Conservation (phyloP, 805 yeast genomes). For the Kuraishia borneana region DNA sequence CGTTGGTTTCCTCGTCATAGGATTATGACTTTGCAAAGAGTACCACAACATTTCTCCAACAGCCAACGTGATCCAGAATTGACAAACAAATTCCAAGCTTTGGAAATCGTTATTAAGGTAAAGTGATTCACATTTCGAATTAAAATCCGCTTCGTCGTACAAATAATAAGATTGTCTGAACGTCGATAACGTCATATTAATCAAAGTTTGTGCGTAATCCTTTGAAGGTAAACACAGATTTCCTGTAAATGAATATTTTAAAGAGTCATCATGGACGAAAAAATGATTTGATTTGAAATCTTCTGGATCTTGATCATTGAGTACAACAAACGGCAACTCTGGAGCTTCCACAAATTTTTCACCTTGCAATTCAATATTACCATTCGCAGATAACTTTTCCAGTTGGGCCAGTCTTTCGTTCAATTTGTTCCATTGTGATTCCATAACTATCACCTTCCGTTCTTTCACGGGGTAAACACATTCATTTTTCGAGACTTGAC, state of each 20-base stretch:
- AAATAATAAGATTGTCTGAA: conserved; percentile 13
- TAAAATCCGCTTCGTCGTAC: conserved; percentile 11
- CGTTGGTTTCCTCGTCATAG: conserved; percentile 7
- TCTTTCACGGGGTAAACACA: conserved; percentile 18
- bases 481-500: conserved; percentile 10
- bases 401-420: conserved; percentile 12
- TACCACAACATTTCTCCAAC: conserved; percentile 10
- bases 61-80: conserved; percentile 8
- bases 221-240: conserved; percentile 11
- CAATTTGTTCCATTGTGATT: conserved; percentile 14
- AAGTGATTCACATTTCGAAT: conserved; percentile 8
- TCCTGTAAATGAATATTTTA: conserved; percentile 6
- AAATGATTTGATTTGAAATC: not conserved
- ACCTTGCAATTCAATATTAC: not conserved
- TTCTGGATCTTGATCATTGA: conserved; percentile 2
- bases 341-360: not conserved
- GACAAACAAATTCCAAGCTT: conserved; percentile 7
- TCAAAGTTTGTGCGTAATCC: conserved; percentile 8
- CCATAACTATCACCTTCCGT: conserved; percentile 16
- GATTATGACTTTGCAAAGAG: conserved; percentile 6
- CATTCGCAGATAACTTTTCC: conserved; percentile 7
- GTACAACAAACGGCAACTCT: too few relatives aligned
- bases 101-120: conserved; percentile 10
- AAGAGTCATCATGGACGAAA: conserved; percentile 6
- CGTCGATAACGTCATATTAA: conserved; percentile 8